Base-by-base conservation (phyloP, 768 basidiomycete species). In the Boletales sp. region DNA sequence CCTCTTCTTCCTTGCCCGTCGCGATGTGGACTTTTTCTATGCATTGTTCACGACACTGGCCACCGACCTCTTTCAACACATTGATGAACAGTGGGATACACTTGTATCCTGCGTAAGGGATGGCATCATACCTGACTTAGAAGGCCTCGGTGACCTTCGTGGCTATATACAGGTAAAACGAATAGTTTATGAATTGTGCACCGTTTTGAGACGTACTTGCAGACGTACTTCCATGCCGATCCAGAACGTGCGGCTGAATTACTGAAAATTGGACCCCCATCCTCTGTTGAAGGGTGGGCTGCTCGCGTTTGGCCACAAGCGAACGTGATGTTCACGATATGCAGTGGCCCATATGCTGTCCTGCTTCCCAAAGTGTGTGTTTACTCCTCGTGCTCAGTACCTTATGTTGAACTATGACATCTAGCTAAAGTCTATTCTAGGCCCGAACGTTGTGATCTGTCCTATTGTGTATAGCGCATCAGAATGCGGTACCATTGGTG, bases 181-280 rank as follows among this genome's bases (percentile, higher is more conserved):
- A 6, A 3, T 7, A 28, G 25, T 28, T 28, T 28, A 28, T 28
- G 25, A 28, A 28, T 28, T 28, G 25, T 5, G 25, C 25, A 28
- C 5, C 34, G 12, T 35, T 14, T 35, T n/a, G n/a, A n/a, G n/a
- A n/a, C n/a, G n/a, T n/a, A n/a, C n/a, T n/a, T n/a, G n/a, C n/a
- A n/a, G 62, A 41, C 43, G 18, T 46, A 50, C 0, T 39, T 65
- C 4, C 34, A 28, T 10, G 48, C 58, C 10, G 19, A 58, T 33
- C 58, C 58, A 0, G 41, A 41, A 11, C 57, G 61, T 6, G 63
- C 61, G n/a, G 43, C 49, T 4, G 63, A 65, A 15, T 44, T 61
- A 7, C 28, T 19, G 14, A 44, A 41, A 9, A 56, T 63, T 2
- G 62, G 56, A 0, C 41, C 54, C 7, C 54, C 58, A 4, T 48